A percentile compares a stretch with the other conserved stretches of the same genome.
Evolutionary conservation across 768 basidiomycete genomes (phyloP).

Genomic region (Amylocystis lapponica): DNA sequence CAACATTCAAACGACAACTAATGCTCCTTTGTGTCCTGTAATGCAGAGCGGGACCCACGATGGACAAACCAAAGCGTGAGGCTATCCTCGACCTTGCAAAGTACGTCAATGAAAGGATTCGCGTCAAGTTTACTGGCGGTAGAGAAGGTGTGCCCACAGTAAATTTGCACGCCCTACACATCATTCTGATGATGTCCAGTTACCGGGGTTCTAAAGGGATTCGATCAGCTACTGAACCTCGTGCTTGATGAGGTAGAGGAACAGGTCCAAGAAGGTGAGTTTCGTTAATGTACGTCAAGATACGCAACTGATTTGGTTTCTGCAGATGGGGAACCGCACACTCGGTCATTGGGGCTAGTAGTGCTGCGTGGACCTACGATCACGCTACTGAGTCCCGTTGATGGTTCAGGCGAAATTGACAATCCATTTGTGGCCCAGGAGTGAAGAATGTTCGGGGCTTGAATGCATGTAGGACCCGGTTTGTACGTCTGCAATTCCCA

Average conservation of each 20-base stretch:
- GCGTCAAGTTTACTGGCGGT: slow-evolving; percentile 98
- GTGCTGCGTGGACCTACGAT: slow-evolving; percentile 94
- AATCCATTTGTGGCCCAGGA: slow-evolving; percentile 82
- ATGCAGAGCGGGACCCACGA: slow-evolving; percentile 40
- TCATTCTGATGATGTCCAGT: slow-evolving; percentile 41
- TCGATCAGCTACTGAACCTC: slow-evolving; percentile 92
- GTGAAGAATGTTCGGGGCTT: slow-evolving; percentile 10
- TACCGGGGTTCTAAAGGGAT: slow-evolving; percentile 90
- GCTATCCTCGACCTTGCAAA: slow-evolving; percentile 94
- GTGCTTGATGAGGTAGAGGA: slow-evolving; percentile 96
- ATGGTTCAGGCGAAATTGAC: slow-evolving; percentile 91
- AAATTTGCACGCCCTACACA: slow-evolving; percentile 1
- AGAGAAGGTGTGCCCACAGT: no score
- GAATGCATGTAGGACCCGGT: no score
- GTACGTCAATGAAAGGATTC: slow-evolving; percentile 86
- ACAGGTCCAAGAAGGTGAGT: slow-evolving; percentile 45
- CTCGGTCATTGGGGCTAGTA: slow-evolving; percentile 70
- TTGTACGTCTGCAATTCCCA: no score
- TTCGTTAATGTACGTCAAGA: not conserved
- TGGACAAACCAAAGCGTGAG: slow-evolving; percentile 84
- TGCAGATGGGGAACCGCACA: slow-evolving; percentile 58
- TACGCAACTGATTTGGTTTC: slow-evolving; percentile 30
- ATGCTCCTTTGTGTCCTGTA: no score
- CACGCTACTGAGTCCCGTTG: slow-evolving; percentile 89
- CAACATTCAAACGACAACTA: no score